Percentiles rank a stretch among this genome's conserved stretches.
Evolutionary conservation across 73 alveolate species (phyloP).

Genomic region (Paramecium bursaria): DNA sequence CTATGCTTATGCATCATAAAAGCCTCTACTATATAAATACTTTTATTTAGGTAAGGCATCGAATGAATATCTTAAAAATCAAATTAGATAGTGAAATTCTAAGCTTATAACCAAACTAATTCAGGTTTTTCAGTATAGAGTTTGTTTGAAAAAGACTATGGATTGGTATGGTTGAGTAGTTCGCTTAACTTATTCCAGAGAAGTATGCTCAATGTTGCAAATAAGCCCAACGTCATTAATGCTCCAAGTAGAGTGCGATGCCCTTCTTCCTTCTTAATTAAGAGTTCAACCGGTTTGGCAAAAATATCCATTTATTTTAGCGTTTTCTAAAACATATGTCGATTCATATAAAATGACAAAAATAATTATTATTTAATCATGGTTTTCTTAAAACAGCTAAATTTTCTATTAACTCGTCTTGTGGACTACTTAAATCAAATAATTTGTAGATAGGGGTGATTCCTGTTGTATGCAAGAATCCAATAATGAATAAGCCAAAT

Average conservation of each 20-base stretch:
- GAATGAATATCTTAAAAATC: slow-evolving; percentile 2
- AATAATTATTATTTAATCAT: no score
- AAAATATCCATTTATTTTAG: no score
- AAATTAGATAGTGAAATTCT: slow-evolving; percentile 34
- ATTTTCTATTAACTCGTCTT: no score
- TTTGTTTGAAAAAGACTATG: background rate
- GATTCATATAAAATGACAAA: no score
- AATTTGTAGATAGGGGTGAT: slow-evolving; percentile 34
- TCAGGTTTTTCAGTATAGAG: slow-evolving; percentile 25
- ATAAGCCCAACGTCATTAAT: background rate
- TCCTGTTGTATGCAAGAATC: slow-evolving; percentile 33
- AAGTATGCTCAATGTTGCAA: no score
- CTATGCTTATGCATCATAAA: background rate
- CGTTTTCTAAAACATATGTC: no score
- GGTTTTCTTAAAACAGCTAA: no score
- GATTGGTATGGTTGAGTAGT: slow-evolving; percentile 17
- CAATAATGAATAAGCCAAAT: slow-evolving; percentile 4
- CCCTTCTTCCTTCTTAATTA: slow-evolving; percentile 7
- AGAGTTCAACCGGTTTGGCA: slow-evolving; percentile 9
- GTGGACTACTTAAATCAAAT: no score
- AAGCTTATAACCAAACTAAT: background rate
- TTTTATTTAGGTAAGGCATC: slow-evolving; percentile 12
- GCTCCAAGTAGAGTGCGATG: slow-evolving; percentile 48
- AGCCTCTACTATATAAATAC: slow-evolving; percentile 43
- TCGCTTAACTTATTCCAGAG: no score